phyloP scores from a whole-genome alignment of 2,329 filamentous ascomycete genomes.

The Colletotrichum melonis region DNA sequence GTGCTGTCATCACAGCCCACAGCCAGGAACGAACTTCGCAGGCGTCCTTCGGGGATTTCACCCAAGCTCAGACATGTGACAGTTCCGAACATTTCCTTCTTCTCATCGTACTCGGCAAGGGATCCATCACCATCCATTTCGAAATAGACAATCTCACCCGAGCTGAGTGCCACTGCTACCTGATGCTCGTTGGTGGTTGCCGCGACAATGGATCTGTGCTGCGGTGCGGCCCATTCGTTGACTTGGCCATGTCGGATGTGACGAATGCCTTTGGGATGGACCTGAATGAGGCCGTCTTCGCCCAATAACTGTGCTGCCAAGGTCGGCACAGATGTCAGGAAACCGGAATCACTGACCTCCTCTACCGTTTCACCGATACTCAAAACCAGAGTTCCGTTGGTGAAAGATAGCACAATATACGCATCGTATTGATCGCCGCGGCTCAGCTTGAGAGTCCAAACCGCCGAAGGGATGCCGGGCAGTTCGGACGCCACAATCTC shows the following conservation, averaged over 20 bases:
- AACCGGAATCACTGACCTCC: constrained; percentile 93
- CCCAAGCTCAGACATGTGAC: constrained; percentile 96
- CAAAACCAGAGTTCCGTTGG: constrained; percentile 88
- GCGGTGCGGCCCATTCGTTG: constrained; percentile 93
- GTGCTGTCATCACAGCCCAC: constrained; percentile 98
- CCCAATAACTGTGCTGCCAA: constrained; percentile 94
- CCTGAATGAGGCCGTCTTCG: constrained; percentile 91
- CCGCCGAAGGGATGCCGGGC: constrained; percentile 86
- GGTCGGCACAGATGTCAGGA: constrained; percentile 88
- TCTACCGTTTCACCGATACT: constrained; percentile 98
- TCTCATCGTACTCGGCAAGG: constrained; percentile 93
- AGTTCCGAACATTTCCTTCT: constrained; percentile 93
- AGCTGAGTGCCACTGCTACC: constrained; percentile 92
- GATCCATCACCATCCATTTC: constrained; percentile 95
- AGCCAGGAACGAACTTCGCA: constrained; percentile 91
- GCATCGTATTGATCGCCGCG: constrained; percentile 87
- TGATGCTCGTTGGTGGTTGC: constrained; percentile 94
- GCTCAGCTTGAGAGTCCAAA: constrained; percentile 94
- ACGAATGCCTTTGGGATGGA: constrained; percentile 95
- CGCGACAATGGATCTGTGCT: constrained; percentile 94
- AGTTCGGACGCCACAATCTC: constrained; percentile 96
- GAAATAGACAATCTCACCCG: constrained; percentile 97
- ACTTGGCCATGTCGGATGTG: constrained; percentile 84
- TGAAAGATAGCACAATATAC: constrained; percentile 95
- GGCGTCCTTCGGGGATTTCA: constrained; percentile 88